Percentiles rank a stretch among this genome's conserved stretches.
Evolutionary conservation across 2,329 filamentous ascomycete genomes (phyloP).

Genomic region (Decorospora gaudefroyi): DNA sequence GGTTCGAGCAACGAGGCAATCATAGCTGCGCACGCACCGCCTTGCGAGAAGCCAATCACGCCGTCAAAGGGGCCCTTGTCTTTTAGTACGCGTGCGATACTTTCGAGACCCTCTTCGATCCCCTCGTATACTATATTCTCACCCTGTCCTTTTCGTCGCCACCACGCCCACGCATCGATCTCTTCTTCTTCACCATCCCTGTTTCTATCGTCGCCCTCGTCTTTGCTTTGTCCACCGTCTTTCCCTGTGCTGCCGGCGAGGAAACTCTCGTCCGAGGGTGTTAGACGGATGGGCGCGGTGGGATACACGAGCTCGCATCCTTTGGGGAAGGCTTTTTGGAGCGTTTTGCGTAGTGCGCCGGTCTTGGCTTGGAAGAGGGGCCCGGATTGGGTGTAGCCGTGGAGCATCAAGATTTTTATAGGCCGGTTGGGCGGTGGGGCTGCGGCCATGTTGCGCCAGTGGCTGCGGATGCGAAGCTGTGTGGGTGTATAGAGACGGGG

Average conservation of each 20-base stretch:
- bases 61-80: constrained; percentile 45
- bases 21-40: constrained; percentile 67
- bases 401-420: constrained; percentile 57
- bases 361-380: constrained; percentile 85
- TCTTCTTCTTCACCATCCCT: constrained; percentile 53
- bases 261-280: constrained; percentile 59
- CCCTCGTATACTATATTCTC: constrained; percentile 64
- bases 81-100: constrained; percentile 57
- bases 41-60: constrained; percentile 46
- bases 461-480: constrained; percentile 24
- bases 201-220: constrained; percentile 45
- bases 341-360: constrained; percentile 79
- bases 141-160: constrained; percentile 65
- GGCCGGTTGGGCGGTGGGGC: constrained; percentile 39
- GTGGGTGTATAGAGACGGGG: constrained; percentile 13
- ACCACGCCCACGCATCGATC: constrained; percentile 82
- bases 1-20: constrained; percentile 72
- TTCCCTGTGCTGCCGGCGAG: constrained; percentile 37
- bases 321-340: constrained; percentile 71
- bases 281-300: constrained; percentile 52
- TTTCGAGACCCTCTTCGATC: constrained; percentile 68
- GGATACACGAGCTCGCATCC: constrained; percentile 55
- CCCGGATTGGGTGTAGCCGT: constrained; percentile 88
- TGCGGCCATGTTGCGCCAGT: constrained; percentile 38
- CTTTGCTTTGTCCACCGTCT: constrained; percentile 14